Evolutionary conservation across 1,284 basidiomycete species (phyloP), one percentile per base, ranked within the genome.

Genomic region (Sporisorium sorghi): DNA sequence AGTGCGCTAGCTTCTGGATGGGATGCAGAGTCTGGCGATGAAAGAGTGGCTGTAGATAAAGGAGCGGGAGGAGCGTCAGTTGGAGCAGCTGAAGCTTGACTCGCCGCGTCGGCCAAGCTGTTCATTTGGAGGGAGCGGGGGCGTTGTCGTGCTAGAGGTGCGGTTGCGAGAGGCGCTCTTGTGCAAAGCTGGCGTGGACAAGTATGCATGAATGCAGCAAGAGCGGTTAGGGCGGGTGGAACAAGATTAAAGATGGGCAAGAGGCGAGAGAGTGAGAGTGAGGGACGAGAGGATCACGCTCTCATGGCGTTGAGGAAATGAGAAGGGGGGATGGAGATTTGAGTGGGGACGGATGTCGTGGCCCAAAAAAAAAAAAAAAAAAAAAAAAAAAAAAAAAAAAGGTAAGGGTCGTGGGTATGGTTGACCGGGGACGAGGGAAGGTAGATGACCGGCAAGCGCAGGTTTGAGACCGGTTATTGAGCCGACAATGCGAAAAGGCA

Each of bases 101-200:
- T 40, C 19, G 70, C 64, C 19, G 70, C 70, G 33, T 73, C 70
- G 32, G 70, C 70, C 51, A 73, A 52, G 58, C 64, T 73, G 32
- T 73, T 73, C 70, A 73, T 73, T 43, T 51, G 47, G 56, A 15
- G 5, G 19, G n/a, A n/a, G n/a, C n/a, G n/a, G 37, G 53, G 12
- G n/a, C 40, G 23, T 6, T 28, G n/a, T 37, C 11, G 42, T 21
- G 47, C 21, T 23, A 35, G 40, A 48, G 19, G 35, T 26, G 42
- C n/a, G 35, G 33, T 30, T n/a, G 57, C 17, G 42, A 37, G 24
- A 19, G 26, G 17, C 24, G 21, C 50, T 40, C 17, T 23, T 12
- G 50, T 24, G 35, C 17, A 51, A 35, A 21, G 15, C 33, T 19
- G 26, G 42, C 11, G 42, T 43, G 32, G 32, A n/a, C 11, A n/a